Conservation (phyloP, 192 early-diverging fungal species). For the Phycomyces nitens region DNA sequence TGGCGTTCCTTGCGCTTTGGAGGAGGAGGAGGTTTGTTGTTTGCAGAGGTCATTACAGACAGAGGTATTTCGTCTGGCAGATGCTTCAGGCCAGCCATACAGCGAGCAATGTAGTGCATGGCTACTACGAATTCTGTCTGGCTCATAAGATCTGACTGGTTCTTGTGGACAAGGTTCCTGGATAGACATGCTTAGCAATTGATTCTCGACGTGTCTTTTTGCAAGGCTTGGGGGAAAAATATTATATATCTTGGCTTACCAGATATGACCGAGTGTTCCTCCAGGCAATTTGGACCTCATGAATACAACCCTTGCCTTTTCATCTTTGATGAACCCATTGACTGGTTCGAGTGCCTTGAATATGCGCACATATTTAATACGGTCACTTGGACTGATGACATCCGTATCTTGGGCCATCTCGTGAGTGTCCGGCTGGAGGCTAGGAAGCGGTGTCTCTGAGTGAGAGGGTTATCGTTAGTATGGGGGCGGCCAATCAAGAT, state of each 20-base stretch:
- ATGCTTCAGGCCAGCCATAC: conserved; percentile 63
- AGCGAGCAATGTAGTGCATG: conserved; percentile 78
- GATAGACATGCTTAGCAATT: too few relatives aligned
- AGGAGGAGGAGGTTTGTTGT: neutral
- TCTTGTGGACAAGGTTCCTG: conserved; percentile 74
- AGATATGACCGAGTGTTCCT: conserved; percentile 73
- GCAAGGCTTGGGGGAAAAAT: too few relatives aligned
- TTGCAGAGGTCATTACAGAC: conserved; percentile 35
- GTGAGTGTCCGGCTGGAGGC: neutral
- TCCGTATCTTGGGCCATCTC: neutral
- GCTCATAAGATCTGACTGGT: conserved; percentile 62
- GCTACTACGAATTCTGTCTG: conserved; percentile 81
- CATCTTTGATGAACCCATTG: conserved; percentile 18
- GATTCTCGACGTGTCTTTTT: too few relatives aligned
- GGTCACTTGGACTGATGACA: conserved; percentile 3
- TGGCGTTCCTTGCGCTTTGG: too few relatives aligned
- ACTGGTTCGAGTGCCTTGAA: conserved; percentile 18
- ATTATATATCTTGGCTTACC: conserved; percentile 61
- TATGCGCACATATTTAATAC: conserved; percentile 20
- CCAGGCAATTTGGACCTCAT: conserved; percentile 73
- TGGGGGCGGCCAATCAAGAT: neutral
- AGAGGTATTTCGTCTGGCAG: conserved; percentile 62
- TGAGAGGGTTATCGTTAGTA: neutral
- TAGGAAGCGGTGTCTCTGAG: conserved; percentile 10
- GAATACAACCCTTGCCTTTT: conserved; percentile 70